phyloP scores from a whole-genome alignment of 352 stramenopile genomes.

The Pythium scleroteichum region DNA sequence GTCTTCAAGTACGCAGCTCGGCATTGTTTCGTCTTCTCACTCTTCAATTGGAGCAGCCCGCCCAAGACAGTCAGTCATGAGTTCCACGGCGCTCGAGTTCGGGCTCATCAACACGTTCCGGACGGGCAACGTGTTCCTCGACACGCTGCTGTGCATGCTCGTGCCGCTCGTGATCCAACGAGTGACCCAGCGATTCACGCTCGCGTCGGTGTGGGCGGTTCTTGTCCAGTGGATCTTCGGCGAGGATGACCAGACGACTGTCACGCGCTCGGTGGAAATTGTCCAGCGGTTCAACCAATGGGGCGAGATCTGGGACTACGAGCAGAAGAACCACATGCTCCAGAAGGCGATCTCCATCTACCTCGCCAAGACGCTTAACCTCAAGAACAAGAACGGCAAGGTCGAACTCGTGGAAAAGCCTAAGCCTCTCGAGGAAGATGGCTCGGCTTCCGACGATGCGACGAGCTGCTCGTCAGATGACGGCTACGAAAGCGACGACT shows the following conservation, averaged over 20 bases:
- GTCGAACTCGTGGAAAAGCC: slow-evolving; percentile 53
- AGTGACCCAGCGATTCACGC: slow-evolving; percentile 31
- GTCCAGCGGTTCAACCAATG: slow-evolving; percentile 40
- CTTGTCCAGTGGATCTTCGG: slow-evolving; percentile 20
- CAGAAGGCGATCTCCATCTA: slow-evolving; percentile 62
- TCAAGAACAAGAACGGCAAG: slow-evolving; percentile 40
- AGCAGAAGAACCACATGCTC: slow-evolving; percentile 52
- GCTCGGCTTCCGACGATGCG: background rate
- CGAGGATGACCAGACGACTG: slow-evolving; percentile 18
- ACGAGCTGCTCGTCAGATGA: slow-evolving; percentile 9
- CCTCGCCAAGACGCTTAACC: slow-evolving; percentile 37
- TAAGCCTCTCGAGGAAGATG: slow-evolving; percentile 1
- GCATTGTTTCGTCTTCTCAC: background rate
- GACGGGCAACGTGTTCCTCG: slow-evolving; percentile 50
- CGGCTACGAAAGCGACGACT: slow-evolving; percentile 15
- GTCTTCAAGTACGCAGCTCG: too few relatives aligned
- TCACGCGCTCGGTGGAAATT: slow-evolving; percentile 40
- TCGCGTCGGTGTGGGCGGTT: slow-evolving; percentile 10
- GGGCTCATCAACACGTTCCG: slow-evolving; percentile 52
- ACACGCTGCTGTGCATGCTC: slow-evolving; percentile 54
- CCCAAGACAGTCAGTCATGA: slow-evolving; percentile 14
- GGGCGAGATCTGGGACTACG: slow-evolving; percentile 44
- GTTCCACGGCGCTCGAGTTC: slow-evolving; percentile 37
- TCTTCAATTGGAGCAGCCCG: background rate
- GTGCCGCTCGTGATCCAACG: slow-evolving; percentile 51